These are phyloP conservation scores for Zygosaccharomyces bisporus DNA, from an alignment of 805 yeast species.

Conservation along the genomic window DNA sequence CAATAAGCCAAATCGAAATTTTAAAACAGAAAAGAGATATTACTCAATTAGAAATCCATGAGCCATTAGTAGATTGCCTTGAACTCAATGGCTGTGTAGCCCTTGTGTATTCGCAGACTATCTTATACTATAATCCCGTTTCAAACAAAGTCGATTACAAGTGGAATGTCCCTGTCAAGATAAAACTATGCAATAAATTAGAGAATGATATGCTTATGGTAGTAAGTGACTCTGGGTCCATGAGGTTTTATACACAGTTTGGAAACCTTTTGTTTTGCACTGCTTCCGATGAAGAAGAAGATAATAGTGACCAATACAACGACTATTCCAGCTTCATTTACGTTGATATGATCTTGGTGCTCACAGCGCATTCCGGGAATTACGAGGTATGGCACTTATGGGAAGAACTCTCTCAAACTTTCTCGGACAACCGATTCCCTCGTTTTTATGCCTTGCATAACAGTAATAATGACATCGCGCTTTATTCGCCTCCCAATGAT, in stretches of 20 bases:
- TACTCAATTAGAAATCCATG: constrained; percentile 11
- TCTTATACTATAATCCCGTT: constrained; percentile 22
- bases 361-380: constrained; percentile 22
- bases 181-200: constrained; percentile 23
- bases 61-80: constrained; percentile 13
- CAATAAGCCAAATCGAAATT: constrained; percentile 20
- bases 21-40: constrained; percentile 13
- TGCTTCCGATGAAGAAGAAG: constrained; percentile 18
- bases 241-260: constrained; percentile 25
- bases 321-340: constrained; percentile 21
- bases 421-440: constrained; percentile 24
- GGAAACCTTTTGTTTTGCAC: constrained; percentile 32
- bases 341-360: constrained; percentile 15
- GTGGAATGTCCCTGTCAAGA: constrained; percentile 14
- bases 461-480: constrained; percentile 29
- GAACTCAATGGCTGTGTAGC: constrained; percentile 16
- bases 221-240: constrained; percentile 23
- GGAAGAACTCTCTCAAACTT: constrained; percentile 23
- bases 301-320: constrained; percentile 4
- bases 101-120: constrained; percentile 17
- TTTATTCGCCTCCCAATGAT: constrained; percentile 29
- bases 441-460: constrained; percentile 24
- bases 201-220: constrained; percentile 21
- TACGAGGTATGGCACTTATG: constrained; percentile 31
- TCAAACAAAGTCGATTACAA: constrained; percentile 14